These are phyloP conservation scores for Coniochaeta hoffmannii DNA, from an alignment of 2,329 filamentous ascomycete species.

Conservation along the genomic window DNA sequence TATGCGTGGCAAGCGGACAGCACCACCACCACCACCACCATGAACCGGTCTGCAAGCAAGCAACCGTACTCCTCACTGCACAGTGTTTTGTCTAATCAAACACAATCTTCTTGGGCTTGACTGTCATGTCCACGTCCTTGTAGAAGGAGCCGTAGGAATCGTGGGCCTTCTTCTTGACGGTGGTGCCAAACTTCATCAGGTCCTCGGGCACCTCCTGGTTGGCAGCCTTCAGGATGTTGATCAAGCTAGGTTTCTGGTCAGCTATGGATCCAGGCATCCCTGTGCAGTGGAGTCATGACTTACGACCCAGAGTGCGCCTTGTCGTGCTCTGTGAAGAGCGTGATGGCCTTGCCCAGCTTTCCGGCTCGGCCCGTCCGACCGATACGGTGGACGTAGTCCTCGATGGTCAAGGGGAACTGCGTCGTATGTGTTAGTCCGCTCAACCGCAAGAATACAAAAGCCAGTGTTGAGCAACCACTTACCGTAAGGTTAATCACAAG, in stretches of 20 bases:
- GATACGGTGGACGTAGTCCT: slow-evolving; percentile 97
- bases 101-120: slow-evolving; percentile 84
- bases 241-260: slow-evolving; percentile 46
- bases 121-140: slow-evolving; percentile 78
- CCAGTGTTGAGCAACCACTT: slow-evolving; percentile 19
- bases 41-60: neutral
- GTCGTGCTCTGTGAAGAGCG: slow-evolving; percentile 90
- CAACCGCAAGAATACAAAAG: neutral
- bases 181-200: slow-evolving; percentile 91
- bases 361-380: slow-evolving; percentile 91
- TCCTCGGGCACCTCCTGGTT: slow-evolving; percentile 86
- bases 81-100: slow-evolving; percentile 54
- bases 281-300: slow-evolving; percentile 30
- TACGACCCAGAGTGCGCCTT: slow-evolving; percentile 85
- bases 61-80: neutral
- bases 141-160: slow-evolving; percentile 93
- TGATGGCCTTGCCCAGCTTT: slow-evolving; percentile 81
- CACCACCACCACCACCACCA: neutral
- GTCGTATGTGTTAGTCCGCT: slow-evolving; percentile 12
- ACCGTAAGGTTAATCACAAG: slow-evolving; percentile 87
- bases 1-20: slow-evolving; percentile 24
- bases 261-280: neutral
- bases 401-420: slow-evolving; percentile 83
- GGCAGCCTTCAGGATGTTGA: slow-evolving; percentile 92
- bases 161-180: slow-evolving; percentile 98